A percentile compares a stretch with the other conserved stretches of the same genome.
Conservation (phyloP, 1,284 basidiomycete species). For the Pholiota adiposa region DNA sequence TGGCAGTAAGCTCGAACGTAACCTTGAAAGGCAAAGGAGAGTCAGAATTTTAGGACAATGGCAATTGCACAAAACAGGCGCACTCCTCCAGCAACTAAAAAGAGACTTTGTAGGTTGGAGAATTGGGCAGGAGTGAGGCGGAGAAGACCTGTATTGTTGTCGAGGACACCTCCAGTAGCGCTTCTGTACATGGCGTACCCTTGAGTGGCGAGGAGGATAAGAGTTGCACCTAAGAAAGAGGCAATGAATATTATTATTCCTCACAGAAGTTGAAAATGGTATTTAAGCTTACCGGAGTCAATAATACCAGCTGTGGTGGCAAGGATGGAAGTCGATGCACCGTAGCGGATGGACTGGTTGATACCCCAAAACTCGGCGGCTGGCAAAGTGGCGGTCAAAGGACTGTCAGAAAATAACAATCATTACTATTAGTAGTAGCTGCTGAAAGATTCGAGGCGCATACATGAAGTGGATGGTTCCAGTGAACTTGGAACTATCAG, state of each 20-base stretch:
- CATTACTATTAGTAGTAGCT: background rate
- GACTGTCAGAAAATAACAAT: conserved; percentile 29
- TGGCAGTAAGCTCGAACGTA: conserved; percentile 57
- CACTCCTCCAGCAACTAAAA: conserved; percentile 56
- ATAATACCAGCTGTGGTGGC: conserved; percentile 59
- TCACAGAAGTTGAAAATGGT: too few species aligned
- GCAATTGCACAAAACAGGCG: conserved; percentile 2
- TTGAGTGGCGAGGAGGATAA: conserved; percentile 43
- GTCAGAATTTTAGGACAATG: background rate
- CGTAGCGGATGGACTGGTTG: conserved; percentile 58
- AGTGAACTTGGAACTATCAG: conserved; percentile 50
- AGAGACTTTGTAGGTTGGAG: conserved; percentile 53
- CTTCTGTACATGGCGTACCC: conserved; percentile 53
- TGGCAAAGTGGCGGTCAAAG: conserved; percentile 51
- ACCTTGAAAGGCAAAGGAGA: too few species aligned
- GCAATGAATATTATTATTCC: conserved; percentile 14
- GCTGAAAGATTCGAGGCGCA: conserved; percentile 20
- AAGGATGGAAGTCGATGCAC: conserved; percentile 46
- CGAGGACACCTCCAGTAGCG: conserved; percentile 55
- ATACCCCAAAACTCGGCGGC: conserved; percentile 65
- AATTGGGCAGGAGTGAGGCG: conserved; percentile 57
- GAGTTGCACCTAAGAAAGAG: conserved; percentile 45
- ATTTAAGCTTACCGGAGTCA: conserved; percentile 52
- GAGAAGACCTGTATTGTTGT: conserved; percentile 59
- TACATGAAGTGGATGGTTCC: conserved; percentile 48